Base-by-base conservation (phyloP, 78 protist genomes). In the Dictyostelium citrinum region DNA sequence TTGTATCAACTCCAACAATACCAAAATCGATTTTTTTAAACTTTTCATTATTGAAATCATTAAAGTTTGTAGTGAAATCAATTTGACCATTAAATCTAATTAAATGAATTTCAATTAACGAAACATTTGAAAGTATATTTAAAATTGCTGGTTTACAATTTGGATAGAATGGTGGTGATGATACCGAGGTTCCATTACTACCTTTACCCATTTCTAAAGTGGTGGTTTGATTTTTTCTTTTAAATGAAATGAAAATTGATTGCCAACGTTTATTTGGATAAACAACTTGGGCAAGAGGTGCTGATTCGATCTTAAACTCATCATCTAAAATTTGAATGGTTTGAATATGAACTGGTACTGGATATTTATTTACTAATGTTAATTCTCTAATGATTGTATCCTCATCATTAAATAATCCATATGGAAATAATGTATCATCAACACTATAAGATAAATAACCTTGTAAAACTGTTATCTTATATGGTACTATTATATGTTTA, bases 11-110 rank as follows among this genome's bases (percentile, higher is more conserved):
- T 20, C 81, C 64, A 11, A 88, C 75, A 10, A 88, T 55, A 20
- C 85, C 85, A 64, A 78, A 88, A n/a, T 86, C 92, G 79, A 86
- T 74, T 51, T 33, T 31, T 31, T 70, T 70, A 33, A 29, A 31
- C 22, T 70, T 31, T 14, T 29, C 12, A 31, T 8, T 31, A 6
- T 70, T 2, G 24, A 12, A 70, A 33, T 70, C 77, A 33, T 16
- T 33, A 5, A 33, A 70, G 17, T 70, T 70, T 2, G n/a, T 33
- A 5, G 43, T 31, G 8, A 31, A 49, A n/a, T 64, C 84, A 14
- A 88, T 33, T 8, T 78, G 76, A 8, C 93, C 86, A 49, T 67
- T 64, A 64, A 67, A 78, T 22, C 67, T 49, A 10, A 67, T 76
- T 11, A 88, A 27, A 46, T 88, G 84, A 10, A 88, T 78, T 45